A percentile compares a stretch with the other conserved stretches of the same genome.
phyloP scores from a whole-genome alignment of 2,329 filamentous ascomycete genomes.

The Alternaria incomplexa region DNA sequence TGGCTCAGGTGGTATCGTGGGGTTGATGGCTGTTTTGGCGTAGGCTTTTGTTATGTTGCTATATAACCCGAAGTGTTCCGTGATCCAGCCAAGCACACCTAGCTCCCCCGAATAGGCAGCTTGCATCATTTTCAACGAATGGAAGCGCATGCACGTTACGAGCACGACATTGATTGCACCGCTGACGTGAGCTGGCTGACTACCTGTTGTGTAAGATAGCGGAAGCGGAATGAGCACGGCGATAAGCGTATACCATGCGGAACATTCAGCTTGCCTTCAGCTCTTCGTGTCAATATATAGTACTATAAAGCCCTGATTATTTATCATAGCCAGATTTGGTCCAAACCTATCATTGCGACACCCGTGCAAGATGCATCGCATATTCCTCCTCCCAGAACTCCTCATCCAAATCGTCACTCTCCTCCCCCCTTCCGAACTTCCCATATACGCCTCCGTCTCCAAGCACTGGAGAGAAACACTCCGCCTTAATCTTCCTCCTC shows the following conservation, averaged over 20 bases:
- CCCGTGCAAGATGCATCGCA: constrained; percentile 12
- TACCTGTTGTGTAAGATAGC: neutral
- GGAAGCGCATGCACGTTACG: neutral
- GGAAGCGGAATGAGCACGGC: neutral
- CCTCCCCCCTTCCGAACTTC: constrained; percentile 4
- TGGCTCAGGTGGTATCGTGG: constrained; percentile 31
- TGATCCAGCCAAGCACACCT: neutral
- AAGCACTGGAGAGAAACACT: constrained; percentile 9
- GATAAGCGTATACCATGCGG: neutral
- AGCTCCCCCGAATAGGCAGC: neutral
- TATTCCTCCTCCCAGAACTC: constrained; percentile 22
- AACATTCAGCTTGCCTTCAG: neutral
- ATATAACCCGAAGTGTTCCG: neutral
- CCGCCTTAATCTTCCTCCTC: constrained; percentile 13
- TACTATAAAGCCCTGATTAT: neutral
- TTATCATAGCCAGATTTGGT: neutral
- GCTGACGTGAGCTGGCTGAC: neutral
- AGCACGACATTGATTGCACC: neutral
- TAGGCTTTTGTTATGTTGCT: neutral
- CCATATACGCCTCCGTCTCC: constrained; percentile 4
- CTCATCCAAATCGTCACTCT: constrained; percentile 15
- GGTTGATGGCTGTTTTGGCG: constrained; percentile 25
- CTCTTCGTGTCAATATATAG: neutral
- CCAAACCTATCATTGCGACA: neutral
- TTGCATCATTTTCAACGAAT: neutral